Evolutionary conservation across 768 basidiomycete species (phyloP).

Genomic region (Boletus sp.): DNA sequence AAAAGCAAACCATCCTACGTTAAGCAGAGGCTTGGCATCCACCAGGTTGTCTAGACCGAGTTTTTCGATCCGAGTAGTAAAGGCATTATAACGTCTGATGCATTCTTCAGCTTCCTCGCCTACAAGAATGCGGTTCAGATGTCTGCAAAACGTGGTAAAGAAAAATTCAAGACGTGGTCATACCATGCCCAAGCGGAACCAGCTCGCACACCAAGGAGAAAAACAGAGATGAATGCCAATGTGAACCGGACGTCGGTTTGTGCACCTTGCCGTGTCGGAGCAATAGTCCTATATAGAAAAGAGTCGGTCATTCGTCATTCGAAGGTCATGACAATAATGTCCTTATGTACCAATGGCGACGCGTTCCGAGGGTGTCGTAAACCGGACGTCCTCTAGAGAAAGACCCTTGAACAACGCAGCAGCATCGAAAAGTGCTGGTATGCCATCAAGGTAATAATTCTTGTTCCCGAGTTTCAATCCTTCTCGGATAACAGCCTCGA

Average conservation of each 20-base stretch:
- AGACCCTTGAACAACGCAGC: constrained; percentile 37
- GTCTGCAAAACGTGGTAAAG: neutral
- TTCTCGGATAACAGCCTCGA: constrained; percentile 74
- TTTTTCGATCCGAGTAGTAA: constrained; percentile 57
- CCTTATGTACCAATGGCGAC: constrained; percentile 52
- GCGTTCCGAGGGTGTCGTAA: constrained; percentile 44
- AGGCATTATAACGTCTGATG: constrained; percentile 61
- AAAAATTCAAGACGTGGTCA: constrained; percentile 2
- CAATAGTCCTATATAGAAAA: constrained; percentile 49
- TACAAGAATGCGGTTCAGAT: constrained; percentile 23
- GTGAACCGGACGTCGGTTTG: constrained; percentile 53
- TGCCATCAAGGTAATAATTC: constrained; percentile 73
- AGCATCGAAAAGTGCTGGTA: constrained; percentile 62
- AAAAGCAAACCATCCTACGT: constrained; percentile 49
- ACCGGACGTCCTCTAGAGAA: constrained; percentile 32
- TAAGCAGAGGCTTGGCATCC: constrained; percentile 70
- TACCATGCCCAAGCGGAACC: constrained; percentile 48
- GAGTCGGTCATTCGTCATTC: neutral
- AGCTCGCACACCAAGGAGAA: constrained; percentile 78
- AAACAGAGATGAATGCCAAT: constrained; percentile 69
- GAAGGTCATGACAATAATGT: neutral
- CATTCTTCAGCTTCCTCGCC: constrained; percentile 44
- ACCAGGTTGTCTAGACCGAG: constrained; percentile 57
- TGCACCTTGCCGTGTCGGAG: constrained; percentile 68
- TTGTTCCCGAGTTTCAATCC: constrained; percentile 81